Evolutionary conservation across 192 early-diverging fungal species (phyloP).

Genomic region (Backusella circina): DNA sequence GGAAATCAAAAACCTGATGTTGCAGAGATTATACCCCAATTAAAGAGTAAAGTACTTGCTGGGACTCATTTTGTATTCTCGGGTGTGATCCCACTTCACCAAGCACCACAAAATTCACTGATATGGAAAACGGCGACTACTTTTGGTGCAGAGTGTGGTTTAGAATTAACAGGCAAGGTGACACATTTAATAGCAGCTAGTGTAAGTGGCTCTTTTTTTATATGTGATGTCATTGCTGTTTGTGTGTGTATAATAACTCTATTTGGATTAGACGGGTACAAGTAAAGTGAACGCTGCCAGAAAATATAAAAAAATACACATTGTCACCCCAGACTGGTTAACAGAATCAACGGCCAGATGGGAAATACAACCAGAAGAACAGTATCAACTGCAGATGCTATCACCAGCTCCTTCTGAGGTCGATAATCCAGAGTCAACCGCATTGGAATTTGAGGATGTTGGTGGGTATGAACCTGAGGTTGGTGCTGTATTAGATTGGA

Average conservation of each 20-base stretch:
- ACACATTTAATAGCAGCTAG: constrained; percentile 91
- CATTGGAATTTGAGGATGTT: constrained; percentile 25
- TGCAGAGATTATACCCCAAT: constrained; percentile 52
- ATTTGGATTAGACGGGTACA: constrained; percentile 54
- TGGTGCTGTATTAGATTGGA: constrained; percentile 34
- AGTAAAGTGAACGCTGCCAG: constrained; percentile 71
- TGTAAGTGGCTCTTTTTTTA: constrained; percentile 39
- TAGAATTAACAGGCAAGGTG: constrained; percentile 55
- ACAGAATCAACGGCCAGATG: constrained; percentile 68
- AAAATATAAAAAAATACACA: constrained; percentile 37
- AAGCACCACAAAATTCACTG: constrained; percentile 60
- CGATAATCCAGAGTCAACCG: constrained; percentile 32
- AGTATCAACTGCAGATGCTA: constrained; percentile 45
- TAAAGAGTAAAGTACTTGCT: constrained; percentile 61
- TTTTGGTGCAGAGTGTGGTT: constrained; percentile 84
- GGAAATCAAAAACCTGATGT: constrained; percentile 14
- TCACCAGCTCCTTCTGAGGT: constrained; percentile 31
- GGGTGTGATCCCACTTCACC: constrained; percentile 68
- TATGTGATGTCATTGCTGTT: background rate
- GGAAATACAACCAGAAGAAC: constrained; percentile 63
- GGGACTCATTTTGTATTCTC: constrained; percentile 78
- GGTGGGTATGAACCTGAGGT: constrained; percentile 23
- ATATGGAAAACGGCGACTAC: constrained; percentile 74
- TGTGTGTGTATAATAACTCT: background rate
- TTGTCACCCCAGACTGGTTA: constrained; percentile 65